These are phyloP conservation scores for Leccinellum albellum DNA, from an alignment of 768 basidiomycete species.

Conservation along the genomic window DNA sequence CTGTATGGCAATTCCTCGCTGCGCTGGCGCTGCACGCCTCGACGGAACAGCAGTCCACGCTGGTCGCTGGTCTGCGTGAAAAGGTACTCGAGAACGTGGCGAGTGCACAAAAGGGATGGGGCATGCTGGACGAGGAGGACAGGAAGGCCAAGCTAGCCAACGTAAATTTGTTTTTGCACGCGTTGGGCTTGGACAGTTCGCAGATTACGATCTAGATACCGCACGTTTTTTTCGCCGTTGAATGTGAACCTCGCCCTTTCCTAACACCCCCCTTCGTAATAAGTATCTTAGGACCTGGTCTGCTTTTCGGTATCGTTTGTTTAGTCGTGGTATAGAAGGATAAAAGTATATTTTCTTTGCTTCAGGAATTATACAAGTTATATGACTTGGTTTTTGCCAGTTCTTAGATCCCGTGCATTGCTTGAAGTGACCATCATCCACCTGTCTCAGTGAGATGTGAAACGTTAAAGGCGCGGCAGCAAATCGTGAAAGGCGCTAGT, in stretches of 20 bases:
- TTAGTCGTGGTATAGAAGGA: conserved; percentile 11
- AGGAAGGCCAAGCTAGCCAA: conserved; percentile 79
- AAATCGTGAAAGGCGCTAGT: no score
- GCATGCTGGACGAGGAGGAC: conserved; percentile 63
- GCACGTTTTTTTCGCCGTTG: no score
- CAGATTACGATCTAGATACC: conserved; percentile 52
- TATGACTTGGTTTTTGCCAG: conserved; percentile 6
- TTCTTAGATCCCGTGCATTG: no score
- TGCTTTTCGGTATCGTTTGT: conserved; percentile 5
- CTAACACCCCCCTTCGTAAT: no score
- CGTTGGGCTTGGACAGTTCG: conserved; percentile 68
- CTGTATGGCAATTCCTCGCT: conserved; percentile 93
- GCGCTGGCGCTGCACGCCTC: conserved; percentile 82
- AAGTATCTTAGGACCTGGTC: conserved; percentile 3
- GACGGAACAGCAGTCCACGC: conserved; percentile 80
- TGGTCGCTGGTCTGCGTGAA: conserved; percentile 84
- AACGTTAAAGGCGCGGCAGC: no score
- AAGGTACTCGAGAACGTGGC: conserved; percentile 91
- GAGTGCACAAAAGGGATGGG: conserved; percentile 72
- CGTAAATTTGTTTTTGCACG: conserved; percentile 87
- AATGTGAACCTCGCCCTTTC: no score
- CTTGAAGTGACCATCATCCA: no score
- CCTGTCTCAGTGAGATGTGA: no score
- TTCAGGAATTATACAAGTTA: conserved; percentile 17
- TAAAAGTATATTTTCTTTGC: conserved; percentile 16